Evolutionary conservation across 2,329 filamentous ascomycete species (phyloP).

Genomic region (Chrysosphaeria jannelii): DNA sequence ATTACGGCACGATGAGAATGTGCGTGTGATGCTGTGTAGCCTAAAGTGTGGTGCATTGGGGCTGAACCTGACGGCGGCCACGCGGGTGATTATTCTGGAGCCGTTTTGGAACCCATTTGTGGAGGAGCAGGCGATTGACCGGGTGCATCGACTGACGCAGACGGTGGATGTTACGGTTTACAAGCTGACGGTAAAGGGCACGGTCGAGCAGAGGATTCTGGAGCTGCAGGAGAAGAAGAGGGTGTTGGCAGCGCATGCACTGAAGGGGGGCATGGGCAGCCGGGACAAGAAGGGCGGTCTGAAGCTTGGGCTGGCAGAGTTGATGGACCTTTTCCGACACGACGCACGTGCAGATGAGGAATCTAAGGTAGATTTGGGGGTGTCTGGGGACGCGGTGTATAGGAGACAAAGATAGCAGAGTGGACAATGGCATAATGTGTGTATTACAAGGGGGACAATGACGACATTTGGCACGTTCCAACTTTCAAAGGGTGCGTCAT

Average conservation of each 20-base stretch:
- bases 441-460: too few relatives aligned
- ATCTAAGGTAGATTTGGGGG: too few relatives aligned
- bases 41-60: constrained; percentile 81
- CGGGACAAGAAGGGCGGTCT: constrained; percentile 19
- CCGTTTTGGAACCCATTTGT: constrained; percentile 99
- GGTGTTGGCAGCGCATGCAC: constrained; percentile 65
- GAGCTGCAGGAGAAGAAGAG: constrained; percentile 84
- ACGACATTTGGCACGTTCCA: too few relatives aligned
- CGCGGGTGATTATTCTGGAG: constrained; percentile 77
- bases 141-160: constrained; percentile 92
- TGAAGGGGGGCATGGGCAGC: constrained; percentile 38
- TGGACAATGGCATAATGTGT: too few relatives aligned
- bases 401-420: too few relatives aligned
- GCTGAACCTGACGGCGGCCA: constrained; percentile 80
- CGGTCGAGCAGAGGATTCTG: constrained; percentile 84
- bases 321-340: constrained; percentile 62
- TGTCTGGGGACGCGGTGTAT: too few relatives aligned
- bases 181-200: constrained; percentile 62
- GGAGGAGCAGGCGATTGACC: constrained; percentile 95
- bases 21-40: constrained; percentile 68
- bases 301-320: constrained; percentile 79
- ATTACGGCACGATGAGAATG: constrained; percentile 43
- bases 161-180: constrained; percentile 86
- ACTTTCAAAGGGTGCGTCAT: too few relatives aligned
- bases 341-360: constrained; percentile 18